These are phyloP conservation scores for Pyrrhoderma lamaoense DNA, from an alignment of 1,284 basidiomycete species.

Conservation along the genomic window DNA sequence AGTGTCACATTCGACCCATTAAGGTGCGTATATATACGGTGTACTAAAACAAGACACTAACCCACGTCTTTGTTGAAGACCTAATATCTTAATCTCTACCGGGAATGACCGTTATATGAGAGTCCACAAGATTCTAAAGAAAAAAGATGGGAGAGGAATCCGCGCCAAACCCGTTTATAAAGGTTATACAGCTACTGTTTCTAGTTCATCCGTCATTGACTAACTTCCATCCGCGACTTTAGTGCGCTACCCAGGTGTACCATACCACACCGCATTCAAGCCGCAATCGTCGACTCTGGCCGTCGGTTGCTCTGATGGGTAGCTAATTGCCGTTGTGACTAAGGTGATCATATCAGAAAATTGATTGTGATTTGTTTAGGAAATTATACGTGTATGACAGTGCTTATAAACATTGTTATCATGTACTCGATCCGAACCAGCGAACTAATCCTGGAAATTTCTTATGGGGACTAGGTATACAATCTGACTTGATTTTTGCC, in stretches of 20 bases:
- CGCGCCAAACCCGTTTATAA: neutral
- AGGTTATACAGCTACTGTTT: too few species aligned
- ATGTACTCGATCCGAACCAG: neutral
- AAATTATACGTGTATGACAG: conserved; percentile 8
- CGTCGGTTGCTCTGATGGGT: conserved; percentile 30
- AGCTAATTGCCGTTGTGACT: too few species aligned
- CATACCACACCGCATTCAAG: conserved; percentile 27
- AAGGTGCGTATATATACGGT: conserved; percentile 23
- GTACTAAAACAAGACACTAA: too few species aligned
- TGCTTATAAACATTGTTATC: neutral
- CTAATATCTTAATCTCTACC: conserved; percentile 27
- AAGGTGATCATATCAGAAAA: neutral
- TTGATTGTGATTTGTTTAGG: neutral
- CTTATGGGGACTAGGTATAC: conserved; percentile 46
- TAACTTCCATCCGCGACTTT: neutral
- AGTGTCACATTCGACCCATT: conserved; percentile 30
- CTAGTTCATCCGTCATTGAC: neutral
- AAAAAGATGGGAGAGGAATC: conserved; percentile 17
- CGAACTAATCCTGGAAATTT: conserved; percentile 36
- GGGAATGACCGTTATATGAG: conserved; percentile 25
- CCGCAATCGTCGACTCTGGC: conserved; percentile 24
- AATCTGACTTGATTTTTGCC: conserved; percentile 39
- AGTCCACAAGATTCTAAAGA: conserved; percentile 26
- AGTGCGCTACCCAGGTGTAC: conserved; percentile 25
- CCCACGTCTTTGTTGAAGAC: too few species aligned